phyloP scores from a whole-genome alignment of 352 stramenopile genomes.

The Phytophthora hybrid region DNA sequence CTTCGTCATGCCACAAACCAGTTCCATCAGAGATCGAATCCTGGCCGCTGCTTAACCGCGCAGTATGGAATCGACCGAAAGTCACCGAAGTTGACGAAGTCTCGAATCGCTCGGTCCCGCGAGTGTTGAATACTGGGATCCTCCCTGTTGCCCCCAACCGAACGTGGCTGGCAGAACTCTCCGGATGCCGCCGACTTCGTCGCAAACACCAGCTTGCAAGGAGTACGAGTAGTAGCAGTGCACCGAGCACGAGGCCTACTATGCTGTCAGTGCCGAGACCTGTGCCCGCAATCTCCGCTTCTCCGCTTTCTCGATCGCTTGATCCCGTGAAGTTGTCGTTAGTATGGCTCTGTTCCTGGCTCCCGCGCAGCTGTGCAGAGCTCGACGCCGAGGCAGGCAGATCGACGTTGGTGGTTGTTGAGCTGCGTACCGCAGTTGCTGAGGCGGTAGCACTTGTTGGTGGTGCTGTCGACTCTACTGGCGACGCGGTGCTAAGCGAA shows the following conservation, averaged over 20 bases:
- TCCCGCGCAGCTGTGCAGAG: slow-evolving; percentile 1
- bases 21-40: not conserved
- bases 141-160: slow-evolving; percentile 24
- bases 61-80: slow-evolving; percentile 29
- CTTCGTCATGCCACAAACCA: slow-evolving; percentile 40
- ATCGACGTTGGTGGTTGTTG: not conserved
- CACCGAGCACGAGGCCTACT: slow-evolving; percentile 20
- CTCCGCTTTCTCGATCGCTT: slow-evolving; percentile 7
- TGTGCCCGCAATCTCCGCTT: slow-evolving; percentile 7
- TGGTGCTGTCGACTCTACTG: not conserved
- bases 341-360: slow-evolving; percentile 3
- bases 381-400: slow-evolving; percentile 1
- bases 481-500: not conserved
- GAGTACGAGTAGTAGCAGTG: slow-evolving; percentile 20
- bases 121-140: slow-evolving; percentile 34
- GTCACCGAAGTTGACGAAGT: slow-evolving; percentile 30
- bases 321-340: slow-evolving; percentile 13
- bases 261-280: slow-evolving; percentile 16
- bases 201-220: slow-evolving; percentile 19
- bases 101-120: slow-evolving; percentile 39
- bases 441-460: not conserved
- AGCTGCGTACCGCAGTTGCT: slow-evolving; percentile 1
- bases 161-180: slow-evolving; percentile 20
- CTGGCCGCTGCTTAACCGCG: not conserved
- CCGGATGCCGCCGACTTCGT: slow-evolving; percentile 15